Base-by-base conservation (phyloP, 352 stramenopile species). In the Nothophytophthora sp. region DNA sequence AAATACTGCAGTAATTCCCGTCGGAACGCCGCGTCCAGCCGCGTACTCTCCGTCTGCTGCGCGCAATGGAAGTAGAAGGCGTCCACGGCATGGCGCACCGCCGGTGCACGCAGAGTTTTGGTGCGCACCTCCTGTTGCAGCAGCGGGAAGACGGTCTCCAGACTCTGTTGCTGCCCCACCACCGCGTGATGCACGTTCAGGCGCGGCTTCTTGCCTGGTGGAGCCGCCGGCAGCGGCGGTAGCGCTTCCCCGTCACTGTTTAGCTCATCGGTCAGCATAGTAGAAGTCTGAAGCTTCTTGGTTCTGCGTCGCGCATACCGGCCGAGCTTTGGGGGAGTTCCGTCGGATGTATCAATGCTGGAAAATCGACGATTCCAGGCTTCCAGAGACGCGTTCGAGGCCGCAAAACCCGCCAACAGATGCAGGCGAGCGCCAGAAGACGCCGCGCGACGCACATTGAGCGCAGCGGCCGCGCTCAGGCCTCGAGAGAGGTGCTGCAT, bases 41-140 rank as follows among this genome's bases (percentile, higher is more conserved):
- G 35, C 24, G 42, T 54, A 25, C 46, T 50, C 20, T 69, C 44
- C n/a, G 67, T 60, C 24, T 73, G 60, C 42, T 85, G 67, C n/a
- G 69, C 74, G 37, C 81, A 92, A 42, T 88, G 63, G 46, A 86
- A 88, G 67, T 85, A 92, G 50, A 92, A 89, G 50, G 67, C 64
- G 59, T 92, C 78, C 18, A 92, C 68, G 2, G 76, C 76, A 42
- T 85, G 64, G 13, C 76, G 71, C 22, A 70, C 51, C 8, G 47
- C 54, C 3, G 43, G 49, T 13, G 51, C 36, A 8, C 40, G 39
- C n/a, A 81, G 48, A 12, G 66, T 67, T 16, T 73, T 70, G 18
- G 40, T 32, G 10, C 49, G 57, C 28, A 88, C 52, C 24, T 88
- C 71, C 4, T 23, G 27, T 42, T 80, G 56, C 34, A 91, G 52